Evolutionary conservation across 768 basidiomycete species (phyloP), one percentile per base, ranked within the genome.

Genomic region (Mycena capillaripes): DNA sequence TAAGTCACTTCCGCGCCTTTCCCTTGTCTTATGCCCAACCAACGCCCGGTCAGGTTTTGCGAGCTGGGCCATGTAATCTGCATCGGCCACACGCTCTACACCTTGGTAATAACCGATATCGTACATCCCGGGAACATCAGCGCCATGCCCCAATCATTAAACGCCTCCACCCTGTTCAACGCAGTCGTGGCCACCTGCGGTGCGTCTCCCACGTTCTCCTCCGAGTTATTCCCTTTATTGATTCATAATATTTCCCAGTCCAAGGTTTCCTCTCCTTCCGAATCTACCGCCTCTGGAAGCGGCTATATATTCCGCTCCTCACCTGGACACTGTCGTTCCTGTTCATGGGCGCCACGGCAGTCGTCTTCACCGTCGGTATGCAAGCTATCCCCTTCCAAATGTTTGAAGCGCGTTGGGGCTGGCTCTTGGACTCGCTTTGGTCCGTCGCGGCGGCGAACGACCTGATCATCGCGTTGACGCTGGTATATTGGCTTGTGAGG

Each of bases 221-320:
- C 38, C 2, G 16, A 38, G 10, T 38, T 8, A 38, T 38, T 11
- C 38, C 11, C 38, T 10, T 2, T 16, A 38, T 11, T 10, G n/a
- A n/a, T n/a, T n/a, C n/a, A n/a, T n/a, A 27, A 23, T 27, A 34
- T 44, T 23, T 14, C 23, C 21, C 30, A 72, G 71, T 63, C 27
- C 71, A 72, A 29, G 71, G 66, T 8, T 72, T 72, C 61, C 67
- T 72, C 44, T 34, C 71, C 11, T 52, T 50, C 36, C 52, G 71
- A 14, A 68, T 72, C 42, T 72, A 68, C 62, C 52, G 66, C 50
- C 61, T 72, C 23, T 64, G 56, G 23, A 69, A 73, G 38, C 7
- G 16, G 12, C 34, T 66, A 16, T 58, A 65, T 29, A 66, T 73
- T 10, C 67, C 72, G 1, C 30, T 58, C 36, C 14, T 73, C 19